Evolutionary conservation across 225 moss, liverwort and hornwort genomes (phyloP), one percentile per base, ranked within the genome.

Genomic region (Polytrichum formosum): DNA sequence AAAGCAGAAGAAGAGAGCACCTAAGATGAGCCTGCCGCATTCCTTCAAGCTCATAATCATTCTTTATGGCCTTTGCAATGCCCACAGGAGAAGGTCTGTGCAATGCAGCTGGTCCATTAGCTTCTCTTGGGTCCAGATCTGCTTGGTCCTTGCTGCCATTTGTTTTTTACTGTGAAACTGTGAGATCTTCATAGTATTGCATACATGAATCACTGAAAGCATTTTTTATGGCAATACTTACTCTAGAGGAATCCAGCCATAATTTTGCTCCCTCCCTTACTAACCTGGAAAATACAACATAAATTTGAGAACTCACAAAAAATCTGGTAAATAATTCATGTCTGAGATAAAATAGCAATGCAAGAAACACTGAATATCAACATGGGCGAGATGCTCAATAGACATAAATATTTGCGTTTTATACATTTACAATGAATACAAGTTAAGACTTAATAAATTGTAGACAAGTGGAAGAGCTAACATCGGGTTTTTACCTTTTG

Each of bases 11-110:
- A 63, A 63, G 66, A 31, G 70, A 53, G 53, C 73, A 97, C 97
- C 97, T 90, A 9, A 98, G 84, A 82, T 98, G 98, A 66, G 98
- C 98, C 77, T 98, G 94, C 81, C 90, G 90, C 98, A 98, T 98
- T 83, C 98, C 98, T 74, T 98, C 91, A 22, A 98, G 92, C 80
- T 98, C 98, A 21, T 91, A 84, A 61, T 84, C 83, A 80, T 98
- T 98, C 76, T 98, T 98, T 66, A 98, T 67, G 29, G 98, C 94
- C 78, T 98, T 98, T 21, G 88, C 83, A 72, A 81, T 84, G 67
- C 88, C 80, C 22, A 98, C 73, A 63, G 98, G 92, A 31, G 92
- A 92, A 77, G 83, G 82, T 67, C 94, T 83, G 71, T 88, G 82
- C 35, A 98, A 75, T 67, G 87, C 82, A 75, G 92, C 98, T 27